These are phyloP conservation scores for Cucumis variabilis DNA, from an alignment of 331 rosid species.

Conservation along the genomic window DNA sequence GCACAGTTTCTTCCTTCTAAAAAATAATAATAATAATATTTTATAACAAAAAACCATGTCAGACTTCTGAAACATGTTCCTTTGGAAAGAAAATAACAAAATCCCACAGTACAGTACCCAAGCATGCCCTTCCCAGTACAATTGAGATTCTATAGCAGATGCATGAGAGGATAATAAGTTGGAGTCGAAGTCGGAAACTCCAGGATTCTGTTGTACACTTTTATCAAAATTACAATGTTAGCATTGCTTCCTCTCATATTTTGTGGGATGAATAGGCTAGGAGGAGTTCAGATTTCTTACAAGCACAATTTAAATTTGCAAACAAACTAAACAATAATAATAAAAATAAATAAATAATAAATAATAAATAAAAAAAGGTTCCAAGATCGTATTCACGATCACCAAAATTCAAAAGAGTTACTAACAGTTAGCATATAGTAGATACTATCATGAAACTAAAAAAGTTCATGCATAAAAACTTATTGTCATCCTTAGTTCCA, in stretches of 20 bases:
- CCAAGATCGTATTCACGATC: neutral
- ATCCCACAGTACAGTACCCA: neutral
- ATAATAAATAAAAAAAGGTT: too few relatives aligned
- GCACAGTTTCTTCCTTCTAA: neutral
- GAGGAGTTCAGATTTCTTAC: neutral
- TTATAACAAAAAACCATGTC: neutral
- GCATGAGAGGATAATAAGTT: conserved; percentile 1
- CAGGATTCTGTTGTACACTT: neutral
- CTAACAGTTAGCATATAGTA: neutral
- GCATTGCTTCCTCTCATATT: neutral
- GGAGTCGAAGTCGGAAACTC: neutral
- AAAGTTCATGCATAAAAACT: neutral
- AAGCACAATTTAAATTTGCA: neutral
- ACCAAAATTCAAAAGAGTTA: neutral
- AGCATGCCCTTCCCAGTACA: neutral
- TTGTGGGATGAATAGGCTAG: neutral
- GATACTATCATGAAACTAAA: neutral
- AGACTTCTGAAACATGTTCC: neutral
- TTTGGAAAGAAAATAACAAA: neutral
- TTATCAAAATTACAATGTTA: neutral
- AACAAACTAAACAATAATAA: neutral
- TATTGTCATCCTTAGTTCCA: neutral
- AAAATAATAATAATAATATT: too few relatives aligned
- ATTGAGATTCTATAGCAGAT: conserved; percentile 7
- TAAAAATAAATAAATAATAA: too few relatives aligned